Evolutionary conservation across 2,329 filamentous ascomycete genomes (phyloP).

Genomic region (Dothistroma septosporum): DNA sequence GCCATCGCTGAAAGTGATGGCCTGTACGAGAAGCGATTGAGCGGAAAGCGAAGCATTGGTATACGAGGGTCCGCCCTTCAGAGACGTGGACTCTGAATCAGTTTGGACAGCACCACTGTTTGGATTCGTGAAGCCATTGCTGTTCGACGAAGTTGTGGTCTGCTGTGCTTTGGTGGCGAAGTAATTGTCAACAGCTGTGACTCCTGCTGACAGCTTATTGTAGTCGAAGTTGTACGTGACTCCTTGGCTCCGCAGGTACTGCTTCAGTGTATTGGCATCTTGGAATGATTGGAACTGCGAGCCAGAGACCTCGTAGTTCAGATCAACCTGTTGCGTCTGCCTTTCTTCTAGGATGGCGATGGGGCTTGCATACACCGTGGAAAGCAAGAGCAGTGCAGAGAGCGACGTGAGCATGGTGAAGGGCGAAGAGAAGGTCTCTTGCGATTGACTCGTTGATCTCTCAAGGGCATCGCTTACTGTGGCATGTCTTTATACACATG

Average conservation of each 20-base stretch:
- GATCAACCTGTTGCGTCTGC: slow-evolving; percentile 10
- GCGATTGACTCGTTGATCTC: not conserved
- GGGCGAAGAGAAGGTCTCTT: not conserved
- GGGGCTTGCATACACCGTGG: slow-evolving; percentile 5
- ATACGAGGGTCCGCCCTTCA: slow-evolving; percentile 11
- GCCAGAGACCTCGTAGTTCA: slow-evolving; percentile 10
- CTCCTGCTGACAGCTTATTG: slow-evolving; percentile 9
- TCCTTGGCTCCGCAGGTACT: slow-evolving; percentile 9
- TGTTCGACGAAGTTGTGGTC: slow-evolving; percentile 4
- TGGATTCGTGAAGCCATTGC: slow-evolving; percentile 6
- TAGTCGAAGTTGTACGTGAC: slow-evolving; percentile 14
- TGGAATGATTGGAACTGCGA: slow-evolving; percentile 12
- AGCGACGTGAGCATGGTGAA: not conserved
- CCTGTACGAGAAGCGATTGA: slow-evolving; percentile 5
- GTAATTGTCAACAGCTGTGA: slow-evolving; percentile 8
- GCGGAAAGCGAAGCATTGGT: slow-evolving; percentile 13
- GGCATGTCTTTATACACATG: not conserved
- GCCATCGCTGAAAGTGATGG: slow-evolving; percentile 12
- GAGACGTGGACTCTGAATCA: slow-evolving; percentile 7
- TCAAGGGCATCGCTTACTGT: not conserved
- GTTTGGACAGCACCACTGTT: slow-evolving; percentile 8
- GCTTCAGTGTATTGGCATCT: slow-evolving; percentile 7
- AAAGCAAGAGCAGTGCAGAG: not conserved
- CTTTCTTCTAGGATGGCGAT: slow-evolving; percentile 6
- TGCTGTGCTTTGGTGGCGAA: slow-evolving; percentile 10